phyloP scores from a whole-genome alignment of 805 yeast species.

The Pichia deserticola region DNA sequence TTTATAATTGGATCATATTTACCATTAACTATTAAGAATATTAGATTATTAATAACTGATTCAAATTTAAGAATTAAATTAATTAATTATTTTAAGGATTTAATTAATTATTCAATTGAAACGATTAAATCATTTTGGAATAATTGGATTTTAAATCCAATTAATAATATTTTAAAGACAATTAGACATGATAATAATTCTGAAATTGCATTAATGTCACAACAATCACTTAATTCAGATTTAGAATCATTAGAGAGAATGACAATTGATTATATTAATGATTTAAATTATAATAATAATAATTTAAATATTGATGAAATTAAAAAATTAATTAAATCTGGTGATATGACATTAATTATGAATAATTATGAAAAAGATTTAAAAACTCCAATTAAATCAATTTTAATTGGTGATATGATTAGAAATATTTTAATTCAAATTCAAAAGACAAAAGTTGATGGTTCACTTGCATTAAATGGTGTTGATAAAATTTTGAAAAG shows the following conservation, averaged over 20 bases:
- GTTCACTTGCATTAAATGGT: conserved; percentile 81
- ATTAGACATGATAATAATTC: conserved; percentile 77
- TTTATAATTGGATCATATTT: conserved; percentile 25
- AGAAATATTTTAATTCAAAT: conserved; percentile 79
- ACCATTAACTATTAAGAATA: conserved; percentile 47
- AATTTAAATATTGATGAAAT: conserved; percentile 24
- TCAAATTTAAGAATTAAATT: conserved; percentile 45
- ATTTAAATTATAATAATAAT: conserved; percentile 17
- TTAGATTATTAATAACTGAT: conserved; percentile 34
- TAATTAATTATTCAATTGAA: conserved; percentile 51
- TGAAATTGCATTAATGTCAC: conserved; percentile 69
- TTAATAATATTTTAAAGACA: conserved; percentile 62
- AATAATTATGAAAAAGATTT: conserved; percentile 72
- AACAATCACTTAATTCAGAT: conserved; percentile 72
- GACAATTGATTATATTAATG: conserved; percentile 66
- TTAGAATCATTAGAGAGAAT: conserved; percentile 76
- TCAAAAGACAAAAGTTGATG: conserved; percentile 96
- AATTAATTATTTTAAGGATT: conserved; percentile 34
- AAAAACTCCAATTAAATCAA: conserved; percentile 55
- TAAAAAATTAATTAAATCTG: conserved; percentile 48
- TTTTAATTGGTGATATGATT: conserved; percentile 61
- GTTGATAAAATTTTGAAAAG: conserved; percentile 83
- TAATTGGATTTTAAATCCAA: conserved; percentile 81
- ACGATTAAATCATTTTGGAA: conserved; percentile 58
- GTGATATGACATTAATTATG: conserved; percentile 77